Evolutionary conservation across 2,329 filamentous ascomycete species (phyloP), one percentile per base, ranked within the genome.

Genomic region (Macrophomina phaseolina): DNA sequence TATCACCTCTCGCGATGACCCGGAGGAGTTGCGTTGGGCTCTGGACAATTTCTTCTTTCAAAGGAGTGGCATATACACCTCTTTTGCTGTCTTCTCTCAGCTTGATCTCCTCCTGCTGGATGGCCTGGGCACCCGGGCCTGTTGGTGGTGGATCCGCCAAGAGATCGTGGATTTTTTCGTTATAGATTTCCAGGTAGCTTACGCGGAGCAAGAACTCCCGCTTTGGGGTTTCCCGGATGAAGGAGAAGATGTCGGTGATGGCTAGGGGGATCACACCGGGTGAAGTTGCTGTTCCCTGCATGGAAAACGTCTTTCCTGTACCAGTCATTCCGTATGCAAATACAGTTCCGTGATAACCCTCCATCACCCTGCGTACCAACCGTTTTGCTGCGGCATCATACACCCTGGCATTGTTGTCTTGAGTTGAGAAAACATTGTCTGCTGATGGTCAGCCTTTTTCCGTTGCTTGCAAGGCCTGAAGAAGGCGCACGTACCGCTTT

Each of bases 291-390:
- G 95, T 99, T 72, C 95, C 95, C 82, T 99, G 95, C 95, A 99
- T 99, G 46, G 94, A 98, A 78, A 98, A 99, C 0, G 95, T 99
- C 82, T 99, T 99, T 72, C 95, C 95, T 0, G 95, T 98, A 69
- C 95, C 95, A 4, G 95, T 99, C 94, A 98, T 98, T 75, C 95
- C 95, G 78, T 99, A 99, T 18, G 94, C 94, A 77, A 99, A 98
- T 30, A 99, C 95, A 0, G 95, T 99, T 67, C 94, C 95, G 75
- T 98, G 94, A 77, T 98, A 99, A 49, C 95, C 95, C 82, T 99
- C 95, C 95, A 99, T 99, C 60, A 99, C 95, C 73, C 95, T 87
- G 72, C 95, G 91, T 55, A 99, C 95, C 62, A 99, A 84, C 69
- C 95, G 91, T 81, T 98, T 98, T 51, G 95, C 95, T 53, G 89